phyloP scores from a whole-genome alignment of 192 early-diverging fungal genomes.

The Coemansia sp. region DNA sequence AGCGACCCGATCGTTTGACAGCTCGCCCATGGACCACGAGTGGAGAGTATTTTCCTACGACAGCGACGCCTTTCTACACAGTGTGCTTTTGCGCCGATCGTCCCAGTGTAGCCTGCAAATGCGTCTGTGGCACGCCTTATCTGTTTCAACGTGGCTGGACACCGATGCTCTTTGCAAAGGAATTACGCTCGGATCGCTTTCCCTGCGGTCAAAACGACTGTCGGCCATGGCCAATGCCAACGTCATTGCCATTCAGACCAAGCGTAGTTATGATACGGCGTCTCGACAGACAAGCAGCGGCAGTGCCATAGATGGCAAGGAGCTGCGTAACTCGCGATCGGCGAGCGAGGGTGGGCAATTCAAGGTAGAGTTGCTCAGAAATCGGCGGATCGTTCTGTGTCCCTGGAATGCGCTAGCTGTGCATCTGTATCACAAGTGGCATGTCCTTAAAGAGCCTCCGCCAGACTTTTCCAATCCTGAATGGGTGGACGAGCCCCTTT shows the following conservation, averaged over 20 bases:
- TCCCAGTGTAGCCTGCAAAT: constrained; percentile 47
- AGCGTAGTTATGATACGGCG: not conserved
- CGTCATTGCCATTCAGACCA: constrained; percentile 9
- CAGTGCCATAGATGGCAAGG: not conserved
- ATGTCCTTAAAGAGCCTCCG: constrained; percentile 37
- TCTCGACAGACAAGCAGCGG: not conserved
- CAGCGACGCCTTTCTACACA: constrained; percentile 30
- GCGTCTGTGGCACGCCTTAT: constrained; percentile 40
- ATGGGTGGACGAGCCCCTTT: constrained; percentile 39
- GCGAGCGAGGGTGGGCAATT: constrained; percentile 1
- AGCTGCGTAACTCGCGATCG: not conserved
- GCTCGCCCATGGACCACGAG: constrained; percentile 4
- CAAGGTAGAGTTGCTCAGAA: constrained; percentile 32
- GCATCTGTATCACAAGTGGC: constrained; percentile 46
- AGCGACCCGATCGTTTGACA: not conserved
- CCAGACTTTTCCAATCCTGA: constrained; percentile 35
- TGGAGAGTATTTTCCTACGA: constrained; percentile 38
- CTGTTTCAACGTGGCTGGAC: constrained; percentile 43
- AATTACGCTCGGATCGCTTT: constrained; percentile 42
- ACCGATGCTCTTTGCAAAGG: constrained; percentile 15
- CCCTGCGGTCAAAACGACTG: constrained; percentile 1
- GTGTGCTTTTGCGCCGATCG: constrained; percentile 41
- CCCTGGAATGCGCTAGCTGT: constrained; percentile 52
- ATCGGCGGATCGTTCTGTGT: constrained; percentile 23
- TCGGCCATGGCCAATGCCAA: not conserved